Base-by-base conservation (phyloP, 208 protist species). In the Wallacemonas sp. region DNA sequence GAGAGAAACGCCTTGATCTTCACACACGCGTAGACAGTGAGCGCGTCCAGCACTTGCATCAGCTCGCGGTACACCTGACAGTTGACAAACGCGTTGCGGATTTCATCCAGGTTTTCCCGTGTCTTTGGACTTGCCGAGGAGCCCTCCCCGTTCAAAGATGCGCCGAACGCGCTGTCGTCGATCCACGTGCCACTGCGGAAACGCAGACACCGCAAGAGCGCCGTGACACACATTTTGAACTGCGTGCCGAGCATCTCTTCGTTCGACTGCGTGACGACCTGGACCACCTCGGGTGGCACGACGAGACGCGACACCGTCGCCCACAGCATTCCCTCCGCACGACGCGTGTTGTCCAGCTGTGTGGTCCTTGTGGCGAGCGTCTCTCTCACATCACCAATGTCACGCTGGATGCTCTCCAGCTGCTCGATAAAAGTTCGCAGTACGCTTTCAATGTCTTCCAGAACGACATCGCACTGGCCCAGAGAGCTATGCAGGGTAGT, bases 301-400 rank as follows among this genome's bases (percentile, higher is more conserved):
- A 95, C 74, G 21, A 92, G 64, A 24, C 75, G 71, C 0, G 77
- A 82, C 17, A 90, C 72, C 12, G 79, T 74, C 26, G 52, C 61
- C 74, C 83, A 87, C 61, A 95, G 56, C 21, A 90, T 63, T 39
- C 58, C 61, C 63, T 93, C 86, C 49, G 83, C 69, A 23, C 33
- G 38, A 1, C 70, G 65, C 8, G 75, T 72, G 61, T 93, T 92
- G 39, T 16, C 43, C 14, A 93, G 78, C 55, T 76, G 56, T 12
- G 84, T 61, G 0, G 77, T 76, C 19, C 79, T 85, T 17, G 63
- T 58, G 17, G 80, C 72, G 14, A 93, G 80, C 21, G 77, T 55
- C 33, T 87, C 76, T 8, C 85, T 72, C 11, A 95, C 86, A 41
- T 95, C 80, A 2, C 83, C 84, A 73, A 95, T 92, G 17, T 93